phyloP scores from a whole-genome alignment of 1,284 basidiomycete species.

The Golubevia sp. region DNA sequence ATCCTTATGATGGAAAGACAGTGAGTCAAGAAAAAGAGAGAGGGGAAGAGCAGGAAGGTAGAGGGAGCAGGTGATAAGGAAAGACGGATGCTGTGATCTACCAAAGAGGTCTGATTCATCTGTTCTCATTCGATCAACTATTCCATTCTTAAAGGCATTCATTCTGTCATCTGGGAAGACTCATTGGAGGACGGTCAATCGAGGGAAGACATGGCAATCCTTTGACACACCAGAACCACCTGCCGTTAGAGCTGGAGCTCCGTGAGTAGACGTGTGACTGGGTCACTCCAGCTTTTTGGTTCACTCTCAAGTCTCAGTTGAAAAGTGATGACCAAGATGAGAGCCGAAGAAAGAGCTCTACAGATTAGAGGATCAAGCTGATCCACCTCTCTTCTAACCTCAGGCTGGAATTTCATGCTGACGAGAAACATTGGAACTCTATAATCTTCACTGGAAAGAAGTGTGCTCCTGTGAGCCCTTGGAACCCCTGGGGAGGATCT shows the following conservation, averaged over 20 bases:
- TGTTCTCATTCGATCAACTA: conserved; percentile 11
- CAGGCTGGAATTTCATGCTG: conserved; percentile 47
- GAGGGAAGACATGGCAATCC: conserved; percentile 51
- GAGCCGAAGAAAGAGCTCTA: conserved; percentile 67
- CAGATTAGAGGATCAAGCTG: conserved; percentile 65
- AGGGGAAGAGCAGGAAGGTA: too few species aligned
- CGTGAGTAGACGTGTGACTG: too few species aligned
- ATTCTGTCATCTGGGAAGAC: conserved; percentile 38
- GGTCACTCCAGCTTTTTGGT: conserved; percentile 82
- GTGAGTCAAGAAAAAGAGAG: too few species aligned
- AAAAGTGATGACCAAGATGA: not conserved
- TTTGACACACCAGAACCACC: conserved; percentile 47
- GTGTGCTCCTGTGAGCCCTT: conserved; percentile 20
- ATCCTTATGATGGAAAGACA: conserved; percentile 39
- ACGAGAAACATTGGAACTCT: conserved; percentile 37
- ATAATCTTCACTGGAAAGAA: conserved; percentile 53
- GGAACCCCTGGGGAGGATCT: conserved; percentile 42
- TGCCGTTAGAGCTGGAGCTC: conserved; percentile 26
- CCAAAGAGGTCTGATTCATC: not conserved
- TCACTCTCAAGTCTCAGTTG: conserved; percentile 66
- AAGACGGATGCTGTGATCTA: not conserved
- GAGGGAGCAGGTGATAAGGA: not conserved
- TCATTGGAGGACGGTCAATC: conserved; percentile 51
- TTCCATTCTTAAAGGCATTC: conserved; percentile 30
- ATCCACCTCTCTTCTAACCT: not conserved